phyloP scores from a whole-genome alignment of 1,284 basidiomycete species.

The Chondrostereum purpureum region DNA sequence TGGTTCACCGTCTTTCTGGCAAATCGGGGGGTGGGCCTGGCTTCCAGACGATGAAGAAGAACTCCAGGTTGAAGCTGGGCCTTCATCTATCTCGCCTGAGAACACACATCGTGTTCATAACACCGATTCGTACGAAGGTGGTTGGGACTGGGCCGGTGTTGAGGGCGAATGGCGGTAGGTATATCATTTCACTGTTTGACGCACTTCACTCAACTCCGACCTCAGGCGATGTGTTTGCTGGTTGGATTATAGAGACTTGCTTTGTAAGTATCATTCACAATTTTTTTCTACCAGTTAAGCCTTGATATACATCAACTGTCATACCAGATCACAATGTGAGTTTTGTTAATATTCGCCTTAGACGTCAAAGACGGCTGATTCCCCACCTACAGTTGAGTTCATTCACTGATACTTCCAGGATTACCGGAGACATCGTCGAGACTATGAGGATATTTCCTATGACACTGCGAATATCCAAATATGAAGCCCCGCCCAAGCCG shows the following conservation, averaged over 20 bases:
- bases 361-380: too few relatives aligned
- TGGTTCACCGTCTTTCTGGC: constrained; percentile 39
- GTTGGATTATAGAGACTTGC: constrained; percentile 49
- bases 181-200: not conserved
- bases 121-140: constrained; percentile 20
- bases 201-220: constrained; percentile 1
- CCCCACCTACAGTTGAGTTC: constrained; percentile 18
- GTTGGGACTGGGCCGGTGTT: constrained; percentile 57
- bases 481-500: constrained; percentile 13
- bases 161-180: constrained; percentile 47
- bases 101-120: not conserved
- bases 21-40: constrained; percentile 13
- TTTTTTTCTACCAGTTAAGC: too few relatives aligned
- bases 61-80: constrained; percentile 1
- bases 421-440: constrained; percentile 29
- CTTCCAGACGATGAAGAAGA: not conserved
- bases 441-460: constrained; percentile 49
- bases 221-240: constrained; percentile 48
- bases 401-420: constrained; percentile 15
- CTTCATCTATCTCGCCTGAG: not conserved
- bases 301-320: too few relatives aligned
- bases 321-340: not conserved
- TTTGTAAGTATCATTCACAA: constrained; percentile 44
- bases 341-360: too few relatives aligned
- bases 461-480: constrained; percentile 37